These are phyloP conservation scores for Chaetomium sp. DNA, from an alignment of 2,329 filamentous ascomycete species.

Conservation along the genomic window DNA sequence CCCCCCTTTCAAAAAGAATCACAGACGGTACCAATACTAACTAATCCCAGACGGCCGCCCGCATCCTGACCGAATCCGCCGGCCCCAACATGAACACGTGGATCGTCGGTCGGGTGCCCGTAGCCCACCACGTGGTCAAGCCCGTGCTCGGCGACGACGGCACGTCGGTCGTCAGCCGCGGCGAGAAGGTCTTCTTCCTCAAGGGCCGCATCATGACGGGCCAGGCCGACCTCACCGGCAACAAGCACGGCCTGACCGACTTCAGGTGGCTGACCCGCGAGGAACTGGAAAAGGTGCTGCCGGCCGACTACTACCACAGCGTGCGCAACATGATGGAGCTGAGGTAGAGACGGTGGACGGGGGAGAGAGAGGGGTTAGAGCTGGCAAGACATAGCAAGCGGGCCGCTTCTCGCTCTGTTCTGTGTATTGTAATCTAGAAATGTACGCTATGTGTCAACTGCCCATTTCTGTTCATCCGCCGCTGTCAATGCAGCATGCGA, in stretches of 20 bases:
- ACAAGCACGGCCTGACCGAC: conserved; percentile 72
- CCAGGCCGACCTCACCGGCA: conserved; percentile 78
- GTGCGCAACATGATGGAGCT: conserved; percentile 84
- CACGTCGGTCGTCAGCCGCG: conserved; percentile 48
- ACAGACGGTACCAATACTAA: neutral
- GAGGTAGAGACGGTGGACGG: conserved; percentile 50
- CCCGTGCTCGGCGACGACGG: conserved; percentile 50
- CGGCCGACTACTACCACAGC: conserved; percentile 68
- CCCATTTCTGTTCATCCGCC: neutral
- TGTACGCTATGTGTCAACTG: conserved; percentile 26
- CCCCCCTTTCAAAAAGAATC: neutral
- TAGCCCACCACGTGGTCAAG: conserved; percentile 73
- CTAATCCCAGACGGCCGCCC: conserved; percentile 71
- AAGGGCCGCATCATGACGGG: conserved; percentile 96
- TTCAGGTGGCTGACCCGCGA: conserved; percentile 93
- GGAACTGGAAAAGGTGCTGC: conserved; percentile 72
- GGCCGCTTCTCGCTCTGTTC: conserved; percentile 5
- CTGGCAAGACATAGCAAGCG: conserved; percentile 12
- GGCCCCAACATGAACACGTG: conserved; percentile 99
- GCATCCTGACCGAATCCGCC: conserved; percentile 73
- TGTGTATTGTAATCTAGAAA: conserved; percentile 26
- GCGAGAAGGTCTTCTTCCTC: conserved; percentile 91
- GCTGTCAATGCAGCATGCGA: neutral
- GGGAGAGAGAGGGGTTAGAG: no score
- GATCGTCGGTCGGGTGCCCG: conserved; percentile 87